Evolutionary conservation across 1,284 basidiomycete species (phyloP), one percentile per base, ranked within the genome.

Genomic region (Austroboletus niveus): DNA sequence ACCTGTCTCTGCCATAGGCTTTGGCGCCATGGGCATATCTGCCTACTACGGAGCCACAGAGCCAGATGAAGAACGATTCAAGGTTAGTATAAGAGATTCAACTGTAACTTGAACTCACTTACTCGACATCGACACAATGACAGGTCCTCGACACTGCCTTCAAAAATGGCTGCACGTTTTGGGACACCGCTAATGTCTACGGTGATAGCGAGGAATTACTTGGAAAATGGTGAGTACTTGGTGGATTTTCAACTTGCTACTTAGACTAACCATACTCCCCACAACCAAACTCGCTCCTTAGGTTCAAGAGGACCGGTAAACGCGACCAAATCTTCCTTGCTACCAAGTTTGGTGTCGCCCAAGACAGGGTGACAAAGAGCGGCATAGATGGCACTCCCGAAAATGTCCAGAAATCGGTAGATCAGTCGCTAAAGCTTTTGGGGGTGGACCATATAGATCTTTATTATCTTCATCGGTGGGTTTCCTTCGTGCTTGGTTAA

Each of bases 281-380:
- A 6, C 24, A 27, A 8, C 1, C 5, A n/a, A 30, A 31, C 11
- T 30, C 5, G 1, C 14, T 31, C 39, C 20, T 9, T 45, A 70
- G 72, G 74, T 69, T 75, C 58, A 68, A 69, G 48, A 61, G 55
- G 39, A 70, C 61, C 2, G 72, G 72, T 5, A 72, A 73, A 59
- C 66, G 73, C 8, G 56, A 67, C 42, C 63, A 76, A 40, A 72
- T 78, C 40, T 79, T 79, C 63, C 69, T 79, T 4, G 75, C 73
- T 1, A 77, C 76, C 49, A 79, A 78, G 60, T 75, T 74, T 39
- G 74, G 72, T n/a, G 3, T 68, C 42, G 48, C 47, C 30, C 4
- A 0, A 12, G 48, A 47, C 46, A 57, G 31, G 39, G 46, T 42
- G 22, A 45, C 48, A 4, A 50, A 43, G 15, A 17, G 43, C 20